These are phyloP conservation scores for Globisporangium iwayamae DNA, from an alignment of 352 stramenopile species.

Conservation along the genomic window DNA sequence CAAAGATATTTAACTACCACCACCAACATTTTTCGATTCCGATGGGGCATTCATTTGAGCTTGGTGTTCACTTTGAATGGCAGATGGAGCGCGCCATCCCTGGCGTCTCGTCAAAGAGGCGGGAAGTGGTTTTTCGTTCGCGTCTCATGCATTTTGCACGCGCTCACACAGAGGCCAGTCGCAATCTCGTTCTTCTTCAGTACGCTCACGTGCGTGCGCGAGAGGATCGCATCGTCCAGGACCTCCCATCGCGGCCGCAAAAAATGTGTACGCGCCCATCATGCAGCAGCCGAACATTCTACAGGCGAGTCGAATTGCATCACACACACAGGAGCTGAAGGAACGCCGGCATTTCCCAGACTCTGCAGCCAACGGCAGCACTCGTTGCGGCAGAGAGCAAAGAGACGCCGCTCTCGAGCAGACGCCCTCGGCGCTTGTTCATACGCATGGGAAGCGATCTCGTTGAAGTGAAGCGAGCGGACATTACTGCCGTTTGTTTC, in stretches of 20 bases:
- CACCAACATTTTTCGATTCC: neutral
- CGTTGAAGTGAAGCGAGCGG: neutral
- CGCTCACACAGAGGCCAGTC: too few relatives aligned
- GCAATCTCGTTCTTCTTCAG: neutral
- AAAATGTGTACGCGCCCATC: neutral
- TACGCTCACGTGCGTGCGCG: neutral
- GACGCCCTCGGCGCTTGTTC: neutral
- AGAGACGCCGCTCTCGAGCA: constrained; percentile 2
- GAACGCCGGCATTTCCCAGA: neutral
- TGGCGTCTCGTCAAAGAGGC: constrained; percentile 2
- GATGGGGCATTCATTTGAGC: neutral
- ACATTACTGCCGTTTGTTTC: neutral
- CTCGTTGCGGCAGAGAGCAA: constrained; percentile 8
- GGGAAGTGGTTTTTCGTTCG: constrained; percentile 1
- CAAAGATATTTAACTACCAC: neutral
- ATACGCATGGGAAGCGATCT: neutral
- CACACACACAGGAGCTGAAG: too few relatives aligned
- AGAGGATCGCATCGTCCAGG: neutral
- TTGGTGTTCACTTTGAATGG: neutral
- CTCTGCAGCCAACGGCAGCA: too few relatives aligned
- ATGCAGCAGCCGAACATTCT: constrained; percentile 4
- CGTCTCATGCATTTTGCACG: neutral
- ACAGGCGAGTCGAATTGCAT: neutral
- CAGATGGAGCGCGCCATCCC: neutral
- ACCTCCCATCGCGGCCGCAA: neutral